Evolutionary conservation across 2,329 filamentous ascomycete genomes (phyloP).

Genomic region (Sordariomycetes sp.): DNA sequence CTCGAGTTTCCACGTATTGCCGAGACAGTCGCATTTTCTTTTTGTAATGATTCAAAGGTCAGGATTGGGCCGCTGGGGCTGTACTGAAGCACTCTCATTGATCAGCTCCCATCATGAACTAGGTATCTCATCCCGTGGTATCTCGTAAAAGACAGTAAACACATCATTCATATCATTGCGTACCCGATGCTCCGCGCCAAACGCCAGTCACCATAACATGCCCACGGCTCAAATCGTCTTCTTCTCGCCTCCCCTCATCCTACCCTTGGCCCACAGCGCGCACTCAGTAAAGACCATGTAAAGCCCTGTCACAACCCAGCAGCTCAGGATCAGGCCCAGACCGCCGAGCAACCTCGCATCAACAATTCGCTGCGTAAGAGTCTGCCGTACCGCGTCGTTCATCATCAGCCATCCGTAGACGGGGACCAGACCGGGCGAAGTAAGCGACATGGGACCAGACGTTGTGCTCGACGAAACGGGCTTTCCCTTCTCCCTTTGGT

Average conservation of each 20-base stretch:
- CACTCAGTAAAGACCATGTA: conserved; percentile 40
- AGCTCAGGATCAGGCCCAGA: conserved; percentile 34
- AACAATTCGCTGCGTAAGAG: conserved; percentile 24
- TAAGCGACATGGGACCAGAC: background rate
- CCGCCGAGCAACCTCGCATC: conserved; percentile 35
- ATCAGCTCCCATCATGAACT: no score
- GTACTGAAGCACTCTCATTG: no score
- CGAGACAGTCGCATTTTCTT: no score
- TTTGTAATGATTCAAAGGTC: no score
- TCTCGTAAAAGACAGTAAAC: no score
- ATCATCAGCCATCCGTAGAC: conserved; percentile 34
- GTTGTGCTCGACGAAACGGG: background rate
- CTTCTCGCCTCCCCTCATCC: conserved; percentile 17
- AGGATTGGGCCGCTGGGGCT: no score
- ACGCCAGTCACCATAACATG: no score
- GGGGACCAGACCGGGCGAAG: conserved; percentile 18
- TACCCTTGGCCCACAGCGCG: conserved; percentile 27
- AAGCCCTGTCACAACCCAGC: conserved; percentile 38
- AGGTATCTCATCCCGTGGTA: no score
- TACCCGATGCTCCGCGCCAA: no score
- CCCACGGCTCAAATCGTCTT: conserved; percentile 7
- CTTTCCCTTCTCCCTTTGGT: conserved; percentile 15
- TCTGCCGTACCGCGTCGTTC: conserved; percentile 26
- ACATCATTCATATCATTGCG: no score
- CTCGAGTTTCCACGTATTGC: no score